Evolutionary conservation across 2,329 filamentous ascomycete species (phyloP), one percentile per base, ranked within the genome.

Genomic region (Clonostachys sp.): DNA sequence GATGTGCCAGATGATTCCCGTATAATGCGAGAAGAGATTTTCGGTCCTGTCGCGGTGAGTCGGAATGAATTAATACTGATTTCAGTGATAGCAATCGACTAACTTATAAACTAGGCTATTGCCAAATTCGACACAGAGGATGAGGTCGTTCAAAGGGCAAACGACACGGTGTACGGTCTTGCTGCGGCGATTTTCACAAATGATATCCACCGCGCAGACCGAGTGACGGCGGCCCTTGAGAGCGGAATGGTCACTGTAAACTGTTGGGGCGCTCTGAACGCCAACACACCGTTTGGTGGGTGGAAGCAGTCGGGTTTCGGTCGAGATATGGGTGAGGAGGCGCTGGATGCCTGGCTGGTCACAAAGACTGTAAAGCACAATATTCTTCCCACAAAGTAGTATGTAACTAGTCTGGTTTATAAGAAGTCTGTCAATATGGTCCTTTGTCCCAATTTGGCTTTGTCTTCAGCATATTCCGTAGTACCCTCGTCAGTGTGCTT

Each of bases 281-380:
- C 50, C 9, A 54, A 59, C 43, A 50, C 55, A 16, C 54, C 56
- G 1, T 59, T 59, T 48, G 60, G 61, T 16, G 77, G 77, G 42
- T 75, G 82, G 8, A 83, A 83, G 64, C 74, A 81, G 65, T 75
- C 71, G 58, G 80, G 80, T 6, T 78, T 81, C 58, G 77, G 78
- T 0, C 62, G 75, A 14, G 76, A 80, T 51, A 48, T 71, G 2
- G 67, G 67, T 2, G 66, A 70, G 53, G 66, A 43, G n/a, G 41
- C 41, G 3, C 41, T 43, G 5, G 13, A 33, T 14, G 3, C n/a
- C 10, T 43, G 36, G 36, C 12, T 39, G 14, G 17, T 18, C 17
- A 39, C 36, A 39, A 39, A 39, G 36, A 18, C 17, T 8, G 36
- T 39, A n/a, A 39, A 39, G 17, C 36, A 39, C 10, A 18, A 39